Base-by-base conservation (phyloP, 805 yeast species). In the Nadsonia fulvescens region DNA sequence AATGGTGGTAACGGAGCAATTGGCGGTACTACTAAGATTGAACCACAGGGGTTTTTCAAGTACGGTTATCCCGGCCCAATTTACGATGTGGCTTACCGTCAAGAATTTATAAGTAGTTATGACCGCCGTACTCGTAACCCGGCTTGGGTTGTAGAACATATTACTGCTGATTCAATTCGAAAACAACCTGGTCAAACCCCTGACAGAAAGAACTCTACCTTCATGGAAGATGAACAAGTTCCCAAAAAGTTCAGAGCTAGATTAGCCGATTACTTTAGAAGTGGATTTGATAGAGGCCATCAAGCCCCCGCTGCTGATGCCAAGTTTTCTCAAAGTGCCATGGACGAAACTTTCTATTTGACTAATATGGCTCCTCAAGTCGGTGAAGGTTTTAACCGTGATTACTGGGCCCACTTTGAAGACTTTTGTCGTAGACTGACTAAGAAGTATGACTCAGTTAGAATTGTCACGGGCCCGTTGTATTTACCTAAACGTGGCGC, bases 251-350 rank as follows among this genome's bases (percentile, higher is more conserved):
- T 81, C 48, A 62, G 95, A 37, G 86, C 73, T 2, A 57, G 63
- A 28, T 56, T 89, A 30, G 62, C 70, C 33, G 96, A 89, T 51
- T 89, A 76, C 48, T 89, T 86, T 58, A 64, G 96, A 39, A 72
- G 89, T 16, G 98, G 98, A 1, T 89, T 79, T 50, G 98, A 89
- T 49, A 58, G 96, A 37, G 98, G 98, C 5, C 98, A 89, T 51
- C 81, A 78, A 41, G 95, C 93, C 0, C 95, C 98, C 3, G 98
- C 98, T 4, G 96, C 96, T 0, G 77, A 89, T 48, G 95, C 96
- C 14, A 82, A 79, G 46, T 89, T 69, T 53, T 68, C 70, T 16
- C 98, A 89, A 51, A 39, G 47, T 11, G 95, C 95, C 11, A 86
- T 89, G 96, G 74, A 89, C 50, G 93, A 86, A 47, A 89, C 98